Conservation (phyloP, 495 filamentous ascomycete genomes). For the Chlorociboria aeruginascens region DNA sequence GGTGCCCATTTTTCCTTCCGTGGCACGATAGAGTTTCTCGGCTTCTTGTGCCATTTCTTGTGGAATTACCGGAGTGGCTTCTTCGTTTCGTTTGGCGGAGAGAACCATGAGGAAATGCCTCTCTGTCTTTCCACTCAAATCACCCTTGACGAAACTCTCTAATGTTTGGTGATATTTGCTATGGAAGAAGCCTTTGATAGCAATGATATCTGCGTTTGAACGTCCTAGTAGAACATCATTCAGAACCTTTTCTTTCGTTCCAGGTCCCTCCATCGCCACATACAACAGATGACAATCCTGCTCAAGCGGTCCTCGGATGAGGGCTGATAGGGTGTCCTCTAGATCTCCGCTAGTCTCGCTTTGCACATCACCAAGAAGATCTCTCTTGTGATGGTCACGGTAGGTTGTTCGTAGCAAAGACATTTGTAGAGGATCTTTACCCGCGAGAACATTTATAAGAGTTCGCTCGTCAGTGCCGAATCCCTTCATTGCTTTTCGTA, state of each 20-base stretch:
- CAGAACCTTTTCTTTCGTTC: constrained; percentile 76
- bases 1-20: constrained; percentile 55
- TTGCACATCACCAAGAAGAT: constrained; percentile 62
- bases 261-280: constrained; percentile 60
- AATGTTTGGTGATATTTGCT: constrained; percentile 47
- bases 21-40: constrained; percentile 57
- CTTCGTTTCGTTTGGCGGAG: constrained; percentile 58
- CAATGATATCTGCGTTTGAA: constrained; percentile 70
- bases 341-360: constrained; percentile 67
- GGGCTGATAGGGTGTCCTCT: constrained; percentile 51
- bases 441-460: constrained; percentile 53
- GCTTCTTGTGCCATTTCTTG: constrained; percentile 62
- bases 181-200: constrained; percentile 69
- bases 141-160: constrained; percentile 55
- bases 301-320: constrained; percentile 65
- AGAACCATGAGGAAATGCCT: constrained; percentile 70
- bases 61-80: constrained; percentile 56
- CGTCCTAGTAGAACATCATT: constrained; percentile 78
- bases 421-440: constrained; percentile 62
- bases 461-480: constrained; percentile 76
- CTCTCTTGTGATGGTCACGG: constrained; percentile 43
- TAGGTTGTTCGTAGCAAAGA: constrained; percentile 56
- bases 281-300: constrained; percentile 55
- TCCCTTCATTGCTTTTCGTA: constrained; percentile 81
- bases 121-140: constrained; percentile 77